Evolutionary conservation across 495 filamentous ascomycete species (phyloP).

Genomic region (Cercophora samala): DNA sequence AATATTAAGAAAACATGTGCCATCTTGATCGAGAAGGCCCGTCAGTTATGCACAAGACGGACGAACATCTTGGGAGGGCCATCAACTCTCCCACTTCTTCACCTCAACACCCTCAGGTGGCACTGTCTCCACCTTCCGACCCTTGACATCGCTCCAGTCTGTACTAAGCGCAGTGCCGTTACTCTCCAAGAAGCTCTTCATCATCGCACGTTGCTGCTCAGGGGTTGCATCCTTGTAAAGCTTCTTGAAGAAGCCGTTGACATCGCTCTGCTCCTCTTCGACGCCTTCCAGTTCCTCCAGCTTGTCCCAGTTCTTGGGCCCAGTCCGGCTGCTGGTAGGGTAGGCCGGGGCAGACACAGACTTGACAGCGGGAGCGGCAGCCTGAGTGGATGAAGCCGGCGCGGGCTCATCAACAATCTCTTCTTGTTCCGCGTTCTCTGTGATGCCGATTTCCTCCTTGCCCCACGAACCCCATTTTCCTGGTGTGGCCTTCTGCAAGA

Average conservation of each 20-base stretch:
- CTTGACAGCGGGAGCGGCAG: constrained; percentile 1
- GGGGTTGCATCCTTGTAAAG: constrained; percentile 75
- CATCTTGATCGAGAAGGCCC: too few relatives aligned
- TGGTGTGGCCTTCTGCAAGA: constrained; percentile 61
- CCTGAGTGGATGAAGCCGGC: neutral
- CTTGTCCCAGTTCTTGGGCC: constrained; percentile 92
- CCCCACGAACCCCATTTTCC: constrained; percentile 70
- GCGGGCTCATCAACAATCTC: neutral
- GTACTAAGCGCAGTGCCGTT: constrained; percentile 92
- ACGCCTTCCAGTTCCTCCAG: constrained; percentile 53
- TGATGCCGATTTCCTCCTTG: constrained; percentile 25
- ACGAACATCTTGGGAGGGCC: neutral
- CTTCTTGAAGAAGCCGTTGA: constrained; percentile 86
- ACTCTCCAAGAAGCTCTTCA: constrained; percentile 94
- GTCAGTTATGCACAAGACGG: too few relatives aligned
- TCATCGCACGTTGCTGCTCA: constrained; percentile 88
- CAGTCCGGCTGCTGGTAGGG: constrained; percentile 81
- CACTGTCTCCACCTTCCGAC: constrained; percentile 64
- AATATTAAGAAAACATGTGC: too few relatives aligned
- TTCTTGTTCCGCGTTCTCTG: neutral
- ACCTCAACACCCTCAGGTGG: constrained; percentile 76
- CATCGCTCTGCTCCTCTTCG: constrained; percentile 63
- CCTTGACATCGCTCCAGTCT: constrained; percentile 82
- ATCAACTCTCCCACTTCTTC: constrained; percentile 56
- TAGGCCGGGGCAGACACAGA: constrained; percentile 57